Percentiles rank a stretch among this genome's conserved stretches.
Conservation (phyloP, 192 early-diverging fungal genomes). For the Dissophora globulifera region DNA sequence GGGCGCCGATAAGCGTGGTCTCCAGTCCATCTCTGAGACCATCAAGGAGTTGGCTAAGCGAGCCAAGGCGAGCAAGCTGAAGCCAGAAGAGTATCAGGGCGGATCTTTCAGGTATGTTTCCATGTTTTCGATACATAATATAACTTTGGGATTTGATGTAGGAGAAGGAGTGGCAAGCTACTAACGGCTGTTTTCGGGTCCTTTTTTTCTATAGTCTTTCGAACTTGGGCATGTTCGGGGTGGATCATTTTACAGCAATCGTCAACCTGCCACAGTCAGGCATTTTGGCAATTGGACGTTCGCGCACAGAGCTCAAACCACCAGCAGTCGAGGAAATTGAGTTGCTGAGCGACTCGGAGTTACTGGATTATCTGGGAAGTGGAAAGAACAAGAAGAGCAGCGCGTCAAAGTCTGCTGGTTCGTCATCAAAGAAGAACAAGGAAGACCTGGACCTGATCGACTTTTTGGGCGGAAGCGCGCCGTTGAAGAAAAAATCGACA, state of each 20-base stretch:
- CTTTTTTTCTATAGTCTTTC: constrained; percentile 72
- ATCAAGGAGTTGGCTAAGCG: constrained; percentile 81
- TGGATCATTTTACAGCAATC: constrained; percentile 87
- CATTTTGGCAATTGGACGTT: constrained; percentile 82
- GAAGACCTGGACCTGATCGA: constrained; percentile 59
- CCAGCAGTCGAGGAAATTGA: constrained; percentile 44
- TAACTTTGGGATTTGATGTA: too few species aligned
- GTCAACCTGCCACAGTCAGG: constrained; percentile 88
- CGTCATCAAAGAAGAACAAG: constrained; percentile 37
- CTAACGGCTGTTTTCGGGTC: too few species aligned
- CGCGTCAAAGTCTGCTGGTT: constrained; percentile 35
- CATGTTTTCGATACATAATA: too few species aligned
- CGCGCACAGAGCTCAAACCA: constrained; percentile 43
- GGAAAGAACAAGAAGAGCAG: constrained; percentile 19
- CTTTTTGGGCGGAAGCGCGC: constrained; percentile 54
- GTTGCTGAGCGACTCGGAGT: constrained; percentile 35
- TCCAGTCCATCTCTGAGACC: constrained; percentile 73
- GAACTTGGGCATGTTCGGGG: constrained; percentile 93
- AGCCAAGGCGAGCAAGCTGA: constrained; percentile 82
- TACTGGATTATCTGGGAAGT: constrained; percentile 54
- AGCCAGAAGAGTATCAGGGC: constrained; percentile 95
- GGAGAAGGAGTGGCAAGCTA: too few species aligned
- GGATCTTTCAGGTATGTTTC: constrained; percentile 81
- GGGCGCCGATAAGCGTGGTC: constrained; percentile 78
- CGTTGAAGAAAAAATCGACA: constrained; percentile 41